Evolutionary conservation across 2,329 filamentous ascomycete species (phyloP), one percentile per base, ranked within the genome.

Genomic region (Alternaria viburni): DNA sequence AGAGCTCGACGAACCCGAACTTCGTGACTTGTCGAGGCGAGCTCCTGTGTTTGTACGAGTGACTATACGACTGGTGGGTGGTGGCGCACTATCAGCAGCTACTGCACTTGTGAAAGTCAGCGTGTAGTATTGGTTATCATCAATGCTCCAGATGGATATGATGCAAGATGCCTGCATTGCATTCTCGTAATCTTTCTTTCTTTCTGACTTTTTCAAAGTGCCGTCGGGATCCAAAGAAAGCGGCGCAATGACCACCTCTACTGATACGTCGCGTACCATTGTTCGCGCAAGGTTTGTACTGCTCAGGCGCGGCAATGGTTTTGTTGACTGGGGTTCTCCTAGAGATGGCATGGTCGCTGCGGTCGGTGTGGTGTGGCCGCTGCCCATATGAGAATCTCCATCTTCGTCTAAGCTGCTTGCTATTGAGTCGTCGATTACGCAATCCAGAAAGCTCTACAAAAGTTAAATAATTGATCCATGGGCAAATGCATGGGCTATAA

Each of bases 91-190:
- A 3, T 68, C 66, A n/a, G 66, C 67, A 21, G 68, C 43, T 51
- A 69, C 69, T 15, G 87, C 85, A 64, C 85, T 89, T 11, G 91
- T 93, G 64, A 94, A 93, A 0, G 90, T 92, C 61, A 93, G 81
- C 2, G 90, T 93, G 74, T 89, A 93, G 77, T 90, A 93, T 10
- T 85, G 87, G 68, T 89, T 86, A 19, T 86, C 84, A 45, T 91
- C 87, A 43, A 91, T 87, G n/a, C 87, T 83, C 89, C 91, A 94
- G 7, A 92, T 86, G 1, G 89, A 91, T 21, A 93, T 87, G 50
- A 93, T 92, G 89, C 93, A 92, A 67, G 90, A 90, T 21, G 91
- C 89, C 66, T 87, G 87, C 0, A 88, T 77, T 30, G 84, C 80
- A 30, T 73, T 59, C 9, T 68, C 60, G 26, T 70, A 65, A 6